Percentiles rank a stretch among this genome's conserved stretches.
These are phyloP conservation scores for Adansonia rubrostipa DNA, from an alignment of 441 rosid genomes.

Conservation along the genomic window DNA sequence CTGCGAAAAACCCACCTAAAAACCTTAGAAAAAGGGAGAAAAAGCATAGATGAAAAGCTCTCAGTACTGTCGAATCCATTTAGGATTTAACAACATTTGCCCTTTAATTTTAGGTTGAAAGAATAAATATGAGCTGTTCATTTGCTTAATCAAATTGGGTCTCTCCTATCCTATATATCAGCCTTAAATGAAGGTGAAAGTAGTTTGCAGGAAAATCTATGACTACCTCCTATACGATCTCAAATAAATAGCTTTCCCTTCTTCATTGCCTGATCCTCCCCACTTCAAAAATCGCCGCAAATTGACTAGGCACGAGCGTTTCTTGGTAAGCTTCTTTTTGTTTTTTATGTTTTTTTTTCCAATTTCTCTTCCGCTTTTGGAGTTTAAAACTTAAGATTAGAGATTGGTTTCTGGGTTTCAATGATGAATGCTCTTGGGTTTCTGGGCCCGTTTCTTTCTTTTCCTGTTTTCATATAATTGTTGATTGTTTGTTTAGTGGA, in stretches of 20 bases:
- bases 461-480: neutral
- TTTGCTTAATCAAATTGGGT: neutral
- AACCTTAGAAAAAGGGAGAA: no score
- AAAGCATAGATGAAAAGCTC: neutral
- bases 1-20: no score
- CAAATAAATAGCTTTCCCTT: constrained; percentile 86
- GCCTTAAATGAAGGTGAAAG: constrained; percentile 55
- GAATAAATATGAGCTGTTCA: neutral
- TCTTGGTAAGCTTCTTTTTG: constrained; percentile 46
- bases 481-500: neutral
- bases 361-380: constrained; percentile 11
- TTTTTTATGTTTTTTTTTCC: neutral
- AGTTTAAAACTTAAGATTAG: neutral
- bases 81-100: neutral
- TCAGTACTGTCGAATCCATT: neutral
- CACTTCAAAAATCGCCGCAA: constrained; percentile 72
- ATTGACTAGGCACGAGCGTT: constrained; percentile 77
- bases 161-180: neutral
- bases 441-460: constrained; percentile 3
- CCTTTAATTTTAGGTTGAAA: neutral
- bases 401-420: constrained; percentile 6
- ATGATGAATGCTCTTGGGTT: neutral
- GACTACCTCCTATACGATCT: constrained; percentile 80
- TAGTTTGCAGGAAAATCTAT: constrained; percentile 65
- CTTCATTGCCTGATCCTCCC: constrained; percentile 92